Base-by-base conservation (phyloP, 805 yeast genomes). In the Yarrowia sp. region DNA sequence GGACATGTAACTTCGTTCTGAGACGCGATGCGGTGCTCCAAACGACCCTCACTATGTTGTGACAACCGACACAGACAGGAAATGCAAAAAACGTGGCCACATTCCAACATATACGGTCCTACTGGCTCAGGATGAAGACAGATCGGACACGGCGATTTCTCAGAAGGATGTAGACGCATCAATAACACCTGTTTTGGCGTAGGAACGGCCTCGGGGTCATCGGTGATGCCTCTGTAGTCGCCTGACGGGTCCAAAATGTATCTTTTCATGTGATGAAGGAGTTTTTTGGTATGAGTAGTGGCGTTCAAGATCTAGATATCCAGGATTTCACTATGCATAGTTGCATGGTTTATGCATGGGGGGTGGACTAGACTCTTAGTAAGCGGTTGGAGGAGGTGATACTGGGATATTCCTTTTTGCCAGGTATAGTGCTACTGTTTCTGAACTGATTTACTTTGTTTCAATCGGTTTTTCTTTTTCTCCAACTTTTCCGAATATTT, bases 61-160 rank as follows among this genome's bases (percentile, higher is more conserved):
- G 12, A 8, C 3, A 58, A n/a, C 21, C 63, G 51, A 33, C 32
- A 58, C 26, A 58, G 6, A 28, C 63, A 58, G 2, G 63, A 58
- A n/a, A 43, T 33, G 51, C 63, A 58, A 21, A 41, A 58, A 17
- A 58, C 41, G 16, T 58, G 63, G 3, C 51, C 63, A 43, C 63
- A 58, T 30, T 58, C 63, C 49, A 58, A 11, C 63, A 58, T 58
- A 19, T 30, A 58, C 6, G 63, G 63, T 8, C 63, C 63, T 7
- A 43, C 63, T 3, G 51, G 49, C 12, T 58, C 63, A 2, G 63
- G 51, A 41, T 43, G 49, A 16, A 58, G 63, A 32, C 63, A 58
- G 2, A 58, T 41, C n/a, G 63, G 51, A 41, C 63, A 58, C 0
- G 63, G 63, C 22, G 63, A 41, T 30, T 41, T 41, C 7, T 43